Evolutionary conservation across 2,329 filamentous ascomycete species (phyloP).

Genomic region (Penicillium oxalicum): DNA sequence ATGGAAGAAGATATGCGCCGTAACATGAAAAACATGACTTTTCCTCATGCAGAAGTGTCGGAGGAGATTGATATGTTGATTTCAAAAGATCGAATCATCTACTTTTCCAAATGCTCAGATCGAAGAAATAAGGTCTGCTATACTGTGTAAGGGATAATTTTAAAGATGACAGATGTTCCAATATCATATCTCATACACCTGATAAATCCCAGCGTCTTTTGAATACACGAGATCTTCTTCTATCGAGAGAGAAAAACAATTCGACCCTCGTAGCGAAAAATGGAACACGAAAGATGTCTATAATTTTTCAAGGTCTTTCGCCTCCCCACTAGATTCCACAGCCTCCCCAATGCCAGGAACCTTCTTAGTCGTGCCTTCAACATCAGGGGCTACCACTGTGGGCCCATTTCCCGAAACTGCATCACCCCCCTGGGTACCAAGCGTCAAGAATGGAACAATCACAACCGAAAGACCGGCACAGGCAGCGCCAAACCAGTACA

Average conservation of each 20-base stretch:
- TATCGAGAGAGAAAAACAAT: too few species aligned
- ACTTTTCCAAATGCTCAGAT: too few species aligned
- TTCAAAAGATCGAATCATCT: too few species aligned
- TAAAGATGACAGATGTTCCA: too few species aligned
- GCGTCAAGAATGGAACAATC: conserved; percentile 26
- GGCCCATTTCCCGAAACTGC: neutral
- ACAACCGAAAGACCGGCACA: conserved; percentile 22
- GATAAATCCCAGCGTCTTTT: too few species aligned
- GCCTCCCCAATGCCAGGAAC: neutral
- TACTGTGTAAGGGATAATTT: too few species aligned
- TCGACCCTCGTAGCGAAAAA: too few species aligned
- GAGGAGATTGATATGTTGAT: too few species aligned
- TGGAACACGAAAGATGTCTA: neutral
- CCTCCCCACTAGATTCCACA: neutral
- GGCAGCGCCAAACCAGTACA: conserved; percentile 27
- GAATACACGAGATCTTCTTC: too few species aligned
- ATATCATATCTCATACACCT: too few species aligned
- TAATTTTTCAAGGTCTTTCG: neutral
- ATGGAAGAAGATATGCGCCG: neutral
- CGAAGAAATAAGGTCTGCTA: too few species aligned
- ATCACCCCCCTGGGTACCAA: conserved; percentile 24
- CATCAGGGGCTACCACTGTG: neutral
- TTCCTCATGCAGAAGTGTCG: too few species aligned
- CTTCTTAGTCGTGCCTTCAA: neutral
- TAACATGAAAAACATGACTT: neutral